Percentiles rank a stretch among this genome's conserved stretches.
phyloP scores from a whole-genome alignment of 169 alveolate genomes.

The Cryptosporidium canis region DNA sequence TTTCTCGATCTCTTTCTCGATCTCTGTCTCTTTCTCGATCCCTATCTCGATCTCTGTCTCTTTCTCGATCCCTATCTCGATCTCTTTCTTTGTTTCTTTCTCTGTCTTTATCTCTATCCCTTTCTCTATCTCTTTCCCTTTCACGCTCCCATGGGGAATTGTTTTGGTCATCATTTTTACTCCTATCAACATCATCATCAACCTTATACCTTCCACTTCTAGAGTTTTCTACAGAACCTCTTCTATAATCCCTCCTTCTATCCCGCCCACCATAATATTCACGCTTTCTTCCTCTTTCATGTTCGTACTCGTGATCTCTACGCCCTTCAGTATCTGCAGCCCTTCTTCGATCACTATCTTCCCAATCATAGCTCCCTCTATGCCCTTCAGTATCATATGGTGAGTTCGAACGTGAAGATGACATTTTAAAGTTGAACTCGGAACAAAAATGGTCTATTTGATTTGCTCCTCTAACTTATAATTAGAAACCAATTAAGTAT shows the following conservation, averaged over 20 bases:
- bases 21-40: constrained; percentile 56
- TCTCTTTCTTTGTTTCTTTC: background rate
- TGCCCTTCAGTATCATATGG: constrained; percentile 37
- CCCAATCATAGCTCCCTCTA: constrained; percentile 44
- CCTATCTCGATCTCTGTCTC: constrained; percentile 24
- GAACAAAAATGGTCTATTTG: background rate
- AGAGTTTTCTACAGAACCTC: constrained; percentile 12
- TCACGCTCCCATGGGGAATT: constrained; percentile 36
- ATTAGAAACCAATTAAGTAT: background rate
- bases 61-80: constrained; percentile 29
- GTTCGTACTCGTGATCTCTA: constrained; percentile 21
- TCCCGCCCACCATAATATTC: constrained; percentile 17
- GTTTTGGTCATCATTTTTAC: constrained; percentile 24
- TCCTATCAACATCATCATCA: constrained; percentile 2
- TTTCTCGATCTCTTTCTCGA: constrained; percentile 28
- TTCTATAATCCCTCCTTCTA: constrained; percentile 3
- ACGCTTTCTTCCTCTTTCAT: constrained; percentile 31
- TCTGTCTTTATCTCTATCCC: constrained; percentile 58
- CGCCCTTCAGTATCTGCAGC: constrained; percentile 21
- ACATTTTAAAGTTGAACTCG: constrained; percentile 10
- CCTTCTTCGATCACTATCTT: constrained; percentile 38
- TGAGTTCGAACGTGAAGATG: constrained; percentile 71
- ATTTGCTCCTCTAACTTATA: background rate
- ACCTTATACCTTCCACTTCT: constrained; percentile 12
- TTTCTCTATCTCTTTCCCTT: constrained; percentile 2